Percentiles rank a stretch among this genome's conserved stretches.
These are phyloP conservation scores for Dysphania ambrosioides DNA, from an alignment of 148 eudicot species.

Conservation along the genomic window DNA sequence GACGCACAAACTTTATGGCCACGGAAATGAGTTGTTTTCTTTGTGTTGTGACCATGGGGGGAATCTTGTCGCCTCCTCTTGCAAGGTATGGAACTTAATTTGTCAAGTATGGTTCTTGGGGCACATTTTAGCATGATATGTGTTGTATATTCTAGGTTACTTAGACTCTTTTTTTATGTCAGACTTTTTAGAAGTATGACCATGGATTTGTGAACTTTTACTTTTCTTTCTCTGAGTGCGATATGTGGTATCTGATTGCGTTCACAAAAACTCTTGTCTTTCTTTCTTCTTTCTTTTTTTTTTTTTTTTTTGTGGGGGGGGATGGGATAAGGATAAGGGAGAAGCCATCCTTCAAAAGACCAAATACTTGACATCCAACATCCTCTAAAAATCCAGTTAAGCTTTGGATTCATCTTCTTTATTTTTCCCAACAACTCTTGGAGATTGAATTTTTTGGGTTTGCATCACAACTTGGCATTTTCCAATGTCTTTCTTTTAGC, in stretches of 20 bases:
- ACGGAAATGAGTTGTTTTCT: constrained; percentile 91
- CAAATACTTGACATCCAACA: too few relatives aligned
- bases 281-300: too few relatives aligned
- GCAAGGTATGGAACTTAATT: constrained; percentile 63
- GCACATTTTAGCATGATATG: neutral
- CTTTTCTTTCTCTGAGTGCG: neutral
- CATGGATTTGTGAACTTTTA: neutral
- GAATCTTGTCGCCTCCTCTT: constrained; percentile 84
- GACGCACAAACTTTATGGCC: constrained; percentile 93
- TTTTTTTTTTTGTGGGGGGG: neutral
- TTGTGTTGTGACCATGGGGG: constrained; percentile 80
- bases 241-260: neutral
- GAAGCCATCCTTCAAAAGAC: neutral
- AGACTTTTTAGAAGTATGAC: neutral
- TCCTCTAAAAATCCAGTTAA: neutral
- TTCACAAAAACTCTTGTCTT: neutral
- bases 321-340: neutral
- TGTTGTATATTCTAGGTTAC: neutral
- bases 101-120: neutral
- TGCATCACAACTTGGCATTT: neutral
- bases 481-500: neutral
- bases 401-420: neutral
- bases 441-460: neutral
- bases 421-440: neutral
- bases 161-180: neutral